phyloP scores from a whole-genome alignment of 352 stramenopile genomes.

The Phytophthora citrophthora region DNA sequence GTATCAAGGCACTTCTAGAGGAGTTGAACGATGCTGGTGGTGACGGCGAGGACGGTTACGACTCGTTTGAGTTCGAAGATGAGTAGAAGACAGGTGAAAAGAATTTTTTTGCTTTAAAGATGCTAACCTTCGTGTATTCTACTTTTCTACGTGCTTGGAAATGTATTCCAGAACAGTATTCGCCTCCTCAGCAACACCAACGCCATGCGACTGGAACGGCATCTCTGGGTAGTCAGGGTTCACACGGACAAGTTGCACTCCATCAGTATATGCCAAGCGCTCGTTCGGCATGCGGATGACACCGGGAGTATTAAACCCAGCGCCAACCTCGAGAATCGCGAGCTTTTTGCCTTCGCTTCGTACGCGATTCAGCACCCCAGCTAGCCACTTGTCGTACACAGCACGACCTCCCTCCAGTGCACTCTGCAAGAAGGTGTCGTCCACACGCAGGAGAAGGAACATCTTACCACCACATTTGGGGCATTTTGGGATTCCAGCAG shows the following conservation, averaged over 20 bases:
- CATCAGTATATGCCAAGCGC: slow-evolving; percentile 41
- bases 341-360: slow-evolving; percentile 56
- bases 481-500: slow-evolving; percentile 55
- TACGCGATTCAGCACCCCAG: slow-evolving; percentile 36
- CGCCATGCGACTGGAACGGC: slow-evolving; percentile 56
- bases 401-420: slow-evolving; percentile 39
- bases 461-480: slow-evolving; percentile 55
- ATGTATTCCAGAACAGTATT: slow-evolving; percentile 55
- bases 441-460: slow-evolving; percentile 57
- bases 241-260: slow-evolving; percentile 63
- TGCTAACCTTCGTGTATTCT: slow-evolving; percentile 6
- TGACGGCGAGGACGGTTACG: slow-evolving; percentile 72
- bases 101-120: slow-evolving; percentile 5
- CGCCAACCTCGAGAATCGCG: slow-evolving; percentile 71
- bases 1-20: slow-evolving; percentile 75
- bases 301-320: slow-evolving; percentile 74
- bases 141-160: slow-evolving; percentile 6
- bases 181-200: slow-evolving; percentile 51
- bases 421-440: slow-evolving; percentile 59
- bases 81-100: slow-evolving; percentile 29
- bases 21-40: slow-evolving; percentile 65
- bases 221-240: slow-evolving; percentile 63
- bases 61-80: slow-evolving; percentile 81
- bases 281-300: slow-evolving; percentile 69
- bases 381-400: slow-evolving; percentile 52